Evolutionary conservation across 352 stramenopile genomes (phyloP).

Genomic region (Thalassiosira allenii): DNA sequence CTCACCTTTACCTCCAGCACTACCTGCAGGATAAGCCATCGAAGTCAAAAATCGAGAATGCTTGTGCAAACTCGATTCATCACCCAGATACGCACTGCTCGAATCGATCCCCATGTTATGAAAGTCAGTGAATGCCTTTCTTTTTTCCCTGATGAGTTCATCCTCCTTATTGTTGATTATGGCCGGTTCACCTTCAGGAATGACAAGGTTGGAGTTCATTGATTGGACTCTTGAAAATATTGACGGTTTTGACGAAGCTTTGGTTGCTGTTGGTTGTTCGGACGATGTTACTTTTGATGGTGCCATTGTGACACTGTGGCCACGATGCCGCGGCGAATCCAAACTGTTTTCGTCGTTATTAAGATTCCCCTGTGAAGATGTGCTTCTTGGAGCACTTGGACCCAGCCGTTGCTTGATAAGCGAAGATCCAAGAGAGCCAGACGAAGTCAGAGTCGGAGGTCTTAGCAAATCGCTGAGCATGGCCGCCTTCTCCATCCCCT

Average conservation of each 20-base stretch:
- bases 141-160: conserved; percentile 58
- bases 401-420: too few species aligned
- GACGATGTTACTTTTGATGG: conserved; percentile 8
- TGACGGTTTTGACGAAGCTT: background rate
- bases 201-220: conserved; percentile 43
- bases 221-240: conserved; percentile 50
- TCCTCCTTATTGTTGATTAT: conserved; percentile 42
- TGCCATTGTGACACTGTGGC: conserved; percentile 8
- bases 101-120: conserved; percentile 82
- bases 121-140: conserved; percentile 84
- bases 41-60: conserved; percentile 48
- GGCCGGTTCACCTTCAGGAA: conserved; percentile 38
- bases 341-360: conserved; percentile 21
- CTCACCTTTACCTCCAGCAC: conserved; percentile 47
- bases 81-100: conserved; percentile 76
- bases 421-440: conserved; percentile 13
- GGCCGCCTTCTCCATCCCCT: conserved; percentile 30
- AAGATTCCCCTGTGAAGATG: too few species aligned
- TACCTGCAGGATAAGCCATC: conserved; percentile 49
- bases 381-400: too few species aligned
- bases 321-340: conserved; percentile 29
- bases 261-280: conserved; percentile 21
- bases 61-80: conserved; percentile 67
- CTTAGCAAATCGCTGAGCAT: conserved; percentile 17
- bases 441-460: conserved; percentile 12